Conservation (phyloP, 768 basidiomycete species). For the Chalciporus piperatus region DNA sequence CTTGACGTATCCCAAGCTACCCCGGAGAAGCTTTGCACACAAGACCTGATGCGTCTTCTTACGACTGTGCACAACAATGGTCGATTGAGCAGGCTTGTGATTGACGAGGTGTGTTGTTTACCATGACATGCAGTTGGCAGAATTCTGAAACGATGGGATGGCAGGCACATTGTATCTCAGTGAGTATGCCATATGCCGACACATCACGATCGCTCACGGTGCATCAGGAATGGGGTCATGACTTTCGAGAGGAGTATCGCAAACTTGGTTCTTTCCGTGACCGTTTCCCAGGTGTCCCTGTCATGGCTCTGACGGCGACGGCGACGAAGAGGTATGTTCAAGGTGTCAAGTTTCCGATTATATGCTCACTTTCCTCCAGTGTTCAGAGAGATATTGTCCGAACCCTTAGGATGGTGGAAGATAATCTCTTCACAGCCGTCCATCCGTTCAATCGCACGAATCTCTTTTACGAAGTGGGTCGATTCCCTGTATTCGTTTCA, state of each 20-base stretch:
- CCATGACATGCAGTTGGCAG: slow-evolving; percentile 1
- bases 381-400: slow-evolving; percentile 73
- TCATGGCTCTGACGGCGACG: slow-evolving; percentile 87
- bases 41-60: slow-evolving; percentile 53
- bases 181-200: slow-evolving; percentile 19
- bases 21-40: slow-evolving; percentile 65
- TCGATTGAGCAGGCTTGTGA: slow-evolving; percentile 68
- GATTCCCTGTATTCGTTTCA: not conserved
- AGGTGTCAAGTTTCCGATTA: not conserved
- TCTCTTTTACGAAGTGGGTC: slow-evolving; percentile 72
- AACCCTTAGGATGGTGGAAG: slow-evolving; percentile 57
- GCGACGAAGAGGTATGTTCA: slow-evolving; percentile 59
- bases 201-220: not conserved
- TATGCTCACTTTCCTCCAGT: slow-evolving; percentile 35
- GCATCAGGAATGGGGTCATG: slow-evolving; percentile 80
- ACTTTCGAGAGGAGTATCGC: slow-evolving; percentile 74
- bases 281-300: slow-evolving; percentile 65
- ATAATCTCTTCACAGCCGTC: slow-evolving; percentile 57
- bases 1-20: slow-evolving; percentile 47
- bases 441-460: slow-evolving; percentile 83
- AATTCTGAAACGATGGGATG: not conserved
- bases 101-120: slow-evolving; percentile 63
- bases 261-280: slow-evolving; percentile 68
- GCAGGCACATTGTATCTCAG: slow-evolving; percentile 83
- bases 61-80: slow-evolving; percentile 48